Evolutionary conservation across 306 rosid species (phyloP).

Genomic region (Prunus mongolica): DNA sequence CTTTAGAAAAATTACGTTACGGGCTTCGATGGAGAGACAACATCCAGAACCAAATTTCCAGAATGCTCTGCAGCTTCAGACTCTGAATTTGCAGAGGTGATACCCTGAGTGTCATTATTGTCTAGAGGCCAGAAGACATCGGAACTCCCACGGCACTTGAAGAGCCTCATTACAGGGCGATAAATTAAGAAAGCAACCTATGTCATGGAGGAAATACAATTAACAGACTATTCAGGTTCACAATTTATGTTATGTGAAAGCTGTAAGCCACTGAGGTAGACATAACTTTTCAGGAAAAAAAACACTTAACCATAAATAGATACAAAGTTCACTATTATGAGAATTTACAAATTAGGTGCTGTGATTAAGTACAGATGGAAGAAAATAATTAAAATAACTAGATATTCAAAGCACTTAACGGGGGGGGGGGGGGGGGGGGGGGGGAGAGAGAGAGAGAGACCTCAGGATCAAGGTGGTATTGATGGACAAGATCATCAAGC

Average conservation of each 20-base stretch:
- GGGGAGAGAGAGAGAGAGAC: slow-evolving; percentile 36
- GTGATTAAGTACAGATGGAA: too few relatives aligned
- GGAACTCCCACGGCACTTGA: slow-evolving; percentile 60
- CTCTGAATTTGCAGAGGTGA: slow-evolving; percentile 44
- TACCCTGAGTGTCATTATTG: slow-evolving; percentile 40
- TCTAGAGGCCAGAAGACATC: slow-evolving; percentile 88
- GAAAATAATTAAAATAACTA: too few relatives aligned
- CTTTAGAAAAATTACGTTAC: slow-evolving; percentile 41
- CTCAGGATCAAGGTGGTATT: slow-evolving; percentile 95
- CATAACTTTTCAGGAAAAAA: too few relatives aligned
- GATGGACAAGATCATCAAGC: slow-evolving; percentile 77
- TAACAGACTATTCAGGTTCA: slow-evolving; percentile 12
- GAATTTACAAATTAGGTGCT: too few relatives aligned
- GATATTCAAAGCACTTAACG: too few relatives aligned
- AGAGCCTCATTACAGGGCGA: slow-evolving; percentile 94
- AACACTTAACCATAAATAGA: too few relatives aligned
- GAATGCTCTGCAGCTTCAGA: slow-evolving; percentile 47
- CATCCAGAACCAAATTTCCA: slow-evolving; percentile 62
- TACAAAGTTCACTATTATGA: too few relatives aligned
- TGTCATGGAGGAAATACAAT: slow-evolving; percentile 5
- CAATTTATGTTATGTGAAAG: not conserved
- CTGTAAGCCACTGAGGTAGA: not conserved
- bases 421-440: slow-evolving; percentile 23
- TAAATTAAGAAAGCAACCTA: slow-evolving; percentile 95
- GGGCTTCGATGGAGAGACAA: slow-evolving; percentile 58